phyloP scores from a whole-genome alignment of 495 filamentous ascomycete genomes.

The Lophium mytilinum region DNA sequence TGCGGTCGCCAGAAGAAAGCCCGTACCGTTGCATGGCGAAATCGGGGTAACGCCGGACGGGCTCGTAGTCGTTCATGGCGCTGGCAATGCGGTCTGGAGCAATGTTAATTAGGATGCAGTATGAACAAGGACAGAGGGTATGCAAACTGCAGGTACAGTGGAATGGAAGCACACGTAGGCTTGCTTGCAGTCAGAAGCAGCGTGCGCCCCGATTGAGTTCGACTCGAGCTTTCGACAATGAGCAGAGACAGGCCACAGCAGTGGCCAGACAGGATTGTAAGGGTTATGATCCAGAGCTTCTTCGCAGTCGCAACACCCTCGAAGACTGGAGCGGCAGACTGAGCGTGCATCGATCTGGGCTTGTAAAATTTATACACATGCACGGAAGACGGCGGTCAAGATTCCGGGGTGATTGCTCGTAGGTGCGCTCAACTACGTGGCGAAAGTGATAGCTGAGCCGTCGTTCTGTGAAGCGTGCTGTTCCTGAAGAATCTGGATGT shows the following conservation, averaged over 20 bases:
- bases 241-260: background rate
- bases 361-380: conserved; percentile 6
- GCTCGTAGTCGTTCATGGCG: conserved; percentile 10
- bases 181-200: background rate
- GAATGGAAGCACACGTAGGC: conserved; percentile 10
- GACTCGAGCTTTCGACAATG: background rate
- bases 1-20: conserved; percentile 12
- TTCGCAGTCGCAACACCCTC: background rate
- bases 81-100: background rate
- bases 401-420: background rate
- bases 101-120: background rate
- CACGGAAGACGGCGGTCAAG: background rate
- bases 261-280: too few relatives aligned
- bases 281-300: too few relatives aligned
- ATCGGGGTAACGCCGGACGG: conserved; percentile 1
- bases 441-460: too few relatives aligned
- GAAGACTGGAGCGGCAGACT: background rate
- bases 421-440: background rate
- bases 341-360: conserved; percentile 5
- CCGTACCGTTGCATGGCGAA: background rate
- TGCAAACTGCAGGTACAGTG: conserved; percentile 8
- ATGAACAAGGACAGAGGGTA: conserved; percentile 1
- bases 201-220: conserved; percentile 12
- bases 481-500: conserved; percentile 1
- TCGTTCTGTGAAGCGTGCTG: background rate